Percentiles rank a stretch among this genome's conserved stretches.
Conservation (phyloP, 1,139 yeast species). For the Blastobotrys ciferrii region DNA sequence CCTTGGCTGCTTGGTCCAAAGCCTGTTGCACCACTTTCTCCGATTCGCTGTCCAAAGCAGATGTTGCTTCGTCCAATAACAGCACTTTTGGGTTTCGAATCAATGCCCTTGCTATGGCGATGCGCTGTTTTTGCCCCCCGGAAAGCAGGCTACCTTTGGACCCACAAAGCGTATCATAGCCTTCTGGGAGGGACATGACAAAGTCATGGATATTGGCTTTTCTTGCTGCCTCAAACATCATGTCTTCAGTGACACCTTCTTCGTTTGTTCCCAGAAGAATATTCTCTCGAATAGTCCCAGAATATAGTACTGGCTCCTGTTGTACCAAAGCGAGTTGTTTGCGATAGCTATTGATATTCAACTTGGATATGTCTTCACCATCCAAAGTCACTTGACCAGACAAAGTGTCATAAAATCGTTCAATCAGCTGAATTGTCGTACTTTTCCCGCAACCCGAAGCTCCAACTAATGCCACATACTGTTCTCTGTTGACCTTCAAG, state of each 20-base stretch:
- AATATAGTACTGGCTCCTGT: conserved; percentile 84
- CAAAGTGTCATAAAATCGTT: conserved; percentile 76
- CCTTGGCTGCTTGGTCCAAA: conserved; percentile 57
- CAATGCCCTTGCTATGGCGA: conserved; percentile 74
- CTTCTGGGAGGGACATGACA: conserved; percentile 73
- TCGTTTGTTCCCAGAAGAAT: conserved; percentile 68
- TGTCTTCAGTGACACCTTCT: conserved; percentile 54
- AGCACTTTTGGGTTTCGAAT: conserved; percentile 66
- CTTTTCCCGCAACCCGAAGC: conserved; percentile 96
- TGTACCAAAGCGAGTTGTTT: conserved; percentile 73
- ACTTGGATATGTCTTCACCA: conserved; percentile 65
- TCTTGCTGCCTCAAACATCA: conserved; percentile 62
- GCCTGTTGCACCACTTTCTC: conserved; percentile 76
- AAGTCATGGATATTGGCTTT: conserved; percentile 83
- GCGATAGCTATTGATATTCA: conserved; percentile 70
- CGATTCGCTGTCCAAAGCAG: conserved; percentile 75
- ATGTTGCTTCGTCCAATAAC: conserved; percentile 75
- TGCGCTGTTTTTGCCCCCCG: conserved; percentile 82
- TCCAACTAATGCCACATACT: conserved; percentile 90
- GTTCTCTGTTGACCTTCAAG: conserved; percentile 70
- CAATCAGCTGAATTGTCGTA: conserved; percentile 77
- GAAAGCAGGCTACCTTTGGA: conserved; percentile 78
- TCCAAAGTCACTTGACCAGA: conserved; percentile 67
- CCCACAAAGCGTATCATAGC: conserved; percentile 79
- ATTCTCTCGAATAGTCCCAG: conserved; percentile 83